Evolutionary conservation across 345 rosid genomes (phyloP).

Genomic region (Pugionium dolabratum): DNA sequence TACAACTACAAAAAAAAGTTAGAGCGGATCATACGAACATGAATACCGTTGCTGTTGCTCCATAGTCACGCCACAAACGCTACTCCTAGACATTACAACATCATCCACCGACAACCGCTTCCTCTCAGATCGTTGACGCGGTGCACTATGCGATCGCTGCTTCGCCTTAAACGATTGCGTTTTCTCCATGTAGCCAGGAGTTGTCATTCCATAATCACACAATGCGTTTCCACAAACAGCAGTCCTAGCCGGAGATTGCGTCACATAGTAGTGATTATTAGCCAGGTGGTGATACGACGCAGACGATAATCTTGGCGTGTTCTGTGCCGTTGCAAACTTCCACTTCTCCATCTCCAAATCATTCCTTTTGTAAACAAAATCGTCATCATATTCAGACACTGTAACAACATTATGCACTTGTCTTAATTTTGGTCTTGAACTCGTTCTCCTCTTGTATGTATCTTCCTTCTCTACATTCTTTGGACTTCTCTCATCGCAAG

Average conservation of each 20-base stretch:
- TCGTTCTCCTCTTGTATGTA: constrained; percentile 52
- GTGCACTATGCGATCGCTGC: constrained; percentile 67
- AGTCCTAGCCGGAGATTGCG: constrained; percentile 50
- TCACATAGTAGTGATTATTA: constrained; percentile 27
- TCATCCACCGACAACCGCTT: constrained; percentile 63
- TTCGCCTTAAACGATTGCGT: constrained; percentile 82
- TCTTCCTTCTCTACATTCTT: constrained; percentile 60
- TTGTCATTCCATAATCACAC: constrained; percentile 41
- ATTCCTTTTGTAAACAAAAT: constrained; percentile 38
- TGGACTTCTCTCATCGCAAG: constrained; percentile 30
- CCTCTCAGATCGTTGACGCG: constrained; percentile 69
- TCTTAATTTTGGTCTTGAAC: constrained; percentile 37
- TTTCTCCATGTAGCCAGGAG: constrained; percentile 79
- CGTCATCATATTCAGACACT: constrained; percentile 46
- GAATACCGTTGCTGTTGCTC: constrained; percentile 39
- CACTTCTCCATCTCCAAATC: constrained; percentile 58
- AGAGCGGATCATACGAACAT: constrained; percentile 38
- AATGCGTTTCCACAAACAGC: constrained; percentile 48
- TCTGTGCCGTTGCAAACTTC: constrained; percentile 54
- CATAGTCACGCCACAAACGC: constrained; percentile 52
- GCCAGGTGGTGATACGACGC: constrained; percentile 1
- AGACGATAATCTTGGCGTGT: constrained; percentile 62
- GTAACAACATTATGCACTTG: constrained; percentile 39
- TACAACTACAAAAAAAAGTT: constrained; percentile 9
- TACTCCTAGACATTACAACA: constrained; percentile 56